These are phyloP conservation scores for Suillus brevipes DNA, from an alignment of 768 basidiomycete genomes.

Conservation along the genomic window DNA sequence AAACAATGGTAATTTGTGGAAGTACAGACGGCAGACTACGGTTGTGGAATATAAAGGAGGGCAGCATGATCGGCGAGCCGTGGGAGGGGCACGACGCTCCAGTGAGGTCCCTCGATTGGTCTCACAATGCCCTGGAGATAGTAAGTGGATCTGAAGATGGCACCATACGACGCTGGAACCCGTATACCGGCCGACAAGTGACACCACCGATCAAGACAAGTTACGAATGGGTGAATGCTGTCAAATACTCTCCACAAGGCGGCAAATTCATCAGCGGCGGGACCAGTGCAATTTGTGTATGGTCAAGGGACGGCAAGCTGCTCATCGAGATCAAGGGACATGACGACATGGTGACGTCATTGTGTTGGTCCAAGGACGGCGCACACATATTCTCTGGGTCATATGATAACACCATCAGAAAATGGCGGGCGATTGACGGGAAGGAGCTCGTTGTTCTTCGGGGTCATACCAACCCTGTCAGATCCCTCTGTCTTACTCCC, in stretches of 20 bases:
- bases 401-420: not conserved
- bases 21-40: not conserved
- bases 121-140: constrained; percentile 13
- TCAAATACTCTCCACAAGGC: not conserved
- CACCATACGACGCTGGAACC: constrained; percentile 14
- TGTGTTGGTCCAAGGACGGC: not conserved
- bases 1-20: not conserved
- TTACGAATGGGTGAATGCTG: not conserved
- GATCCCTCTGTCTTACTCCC: not conserved
- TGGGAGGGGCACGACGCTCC: not conserved
- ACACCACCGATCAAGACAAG: not conserved
- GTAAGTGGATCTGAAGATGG: constrained; percentile 11
- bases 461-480: not conserved
- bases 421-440: not conserved
- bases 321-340: not conserved
- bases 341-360: not conserved
- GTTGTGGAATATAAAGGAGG: not conserved
- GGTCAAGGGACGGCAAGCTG: not conserved
- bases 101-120: constrained; percentile 13
- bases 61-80: not conserved
- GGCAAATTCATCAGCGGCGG: not conserved
- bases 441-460: not conserved
- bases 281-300: not conserved
- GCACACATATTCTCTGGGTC: not conserved
- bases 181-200: not conserved